A percentile compares a stretch with the other conserved stretches of the same genome.
Evolutionary conservation across 495 filamentous ascomycete species (phyloP).

Genomic region (Neurospora sp.): DNA sequence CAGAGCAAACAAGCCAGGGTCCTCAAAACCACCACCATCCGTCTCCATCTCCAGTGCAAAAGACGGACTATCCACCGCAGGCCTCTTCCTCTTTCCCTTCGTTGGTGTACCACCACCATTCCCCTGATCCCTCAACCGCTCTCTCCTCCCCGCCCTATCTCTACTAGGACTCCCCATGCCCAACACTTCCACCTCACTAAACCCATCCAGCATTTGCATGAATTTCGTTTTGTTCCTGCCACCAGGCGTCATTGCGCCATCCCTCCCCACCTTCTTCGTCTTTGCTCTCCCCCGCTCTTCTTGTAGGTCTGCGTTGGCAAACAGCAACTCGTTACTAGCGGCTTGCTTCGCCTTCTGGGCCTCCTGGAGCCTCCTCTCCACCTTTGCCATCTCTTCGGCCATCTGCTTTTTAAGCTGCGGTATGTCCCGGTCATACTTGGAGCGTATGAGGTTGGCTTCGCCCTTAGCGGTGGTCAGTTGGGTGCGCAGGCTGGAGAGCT

Average conservation of each 20-base stretch:
- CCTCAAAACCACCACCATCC: conserved; percentile 1
- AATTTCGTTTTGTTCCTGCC: conserved; percentile 32
- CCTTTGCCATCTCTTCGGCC: conserved; percentile 35
- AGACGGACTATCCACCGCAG: conserved; percentile 37
- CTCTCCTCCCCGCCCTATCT: conserved; percentile 22
- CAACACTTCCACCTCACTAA: conserved; percentile 42
- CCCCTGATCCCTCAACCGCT: conserved; percentile 9
- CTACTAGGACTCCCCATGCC: conserved; percentile 28
- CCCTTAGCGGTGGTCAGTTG: conserved; percentile 36
- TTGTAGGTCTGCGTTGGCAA: conserved; percentile 39
- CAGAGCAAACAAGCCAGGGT: not conserved
- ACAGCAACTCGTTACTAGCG: conserved; percentile 40
- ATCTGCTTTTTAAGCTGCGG: conserved; percentile 32
- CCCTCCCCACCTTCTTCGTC: conserved; percentile 21
- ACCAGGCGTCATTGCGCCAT: conserved; percentile 31
- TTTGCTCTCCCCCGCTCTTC: conserved; percentile 35
- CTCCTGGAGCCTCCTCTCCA: conserved; percentile 35
- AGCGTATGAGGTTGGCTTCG: conserved; percentile 44
- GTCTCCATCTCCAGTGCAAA: conserved; percentile 37
- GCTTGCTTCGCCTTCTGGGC: conserved; percentile 35
- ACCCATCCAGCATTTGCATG: conserved; percentile 37
- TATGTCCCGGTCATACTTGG: conserved; percentile 39
- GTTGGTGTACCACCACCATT: conserved; percentile 26
- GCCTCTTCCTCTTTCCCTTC: conserved; percentile 43
- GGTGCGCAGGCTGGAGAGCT: conserved; percentile 28